Conservation (phyloP, 2,329 filamentous ascomycete genomes). For the Aspergillus pseudoterreus region DNA sequence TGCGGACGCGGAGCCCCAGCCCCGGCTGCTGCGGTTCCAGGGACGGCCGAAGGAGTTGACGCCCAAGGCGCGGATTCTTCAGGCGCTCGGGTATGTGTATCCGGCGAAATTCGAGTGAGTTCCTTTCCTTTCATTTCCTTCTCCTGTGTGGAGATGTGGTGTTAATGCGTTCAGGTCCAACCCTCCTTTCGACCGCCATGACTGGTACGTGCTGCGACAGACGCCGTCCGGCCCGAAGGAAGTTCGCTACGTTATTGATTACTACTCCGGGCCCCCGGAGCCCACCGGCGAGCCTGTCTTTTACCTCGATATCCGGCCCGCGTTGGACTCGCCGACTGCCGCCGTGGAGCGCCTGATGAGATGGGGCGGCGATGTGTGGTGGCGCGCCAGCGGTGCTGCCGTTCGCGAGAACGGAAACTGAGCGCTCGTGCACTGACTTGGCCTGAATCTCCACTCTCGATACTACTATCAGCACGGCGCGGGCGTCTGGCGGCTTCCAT, state of each 20-base stretch:
- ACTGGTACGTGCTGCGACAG: slow-evolving; percentile 86
- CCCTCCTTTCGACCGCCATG: slow-evolving; percentile 92
- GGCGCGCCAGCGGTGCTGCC: slow-evolving; percentile 73
- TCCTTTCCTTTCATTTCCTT: neutral
- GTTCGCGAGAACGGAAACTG: slow-evolving; percentile 33
- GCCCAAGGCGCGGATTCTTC: slow-evolving; percentile 82
- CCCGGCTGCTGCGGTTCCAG: slow-evolving; percentile 80
- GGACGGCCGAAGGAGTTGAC: slow-evolving; percentile 85
- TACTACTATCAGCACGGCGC: slow-evolving; percentile 14
- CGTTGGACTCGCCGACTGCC: slow-evolving; percentile 73
- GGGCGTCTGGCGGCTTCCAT: slow-evolving; percentile 19
- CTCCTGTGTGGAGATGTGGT: neutral
- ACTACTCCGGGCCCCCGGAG: slow-evolving; percentile 81
- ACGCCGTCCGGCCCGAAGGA: slow-evolving; percentile 66
- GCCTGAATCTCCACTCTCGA: slow-evolving; percentile 22
- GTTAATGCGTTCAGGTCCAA: slow-evolving; percentile 54
- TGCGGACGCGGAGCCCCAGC: slow-evolving; percentile 44
- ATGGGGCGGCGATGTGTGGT: slow-evolving; percentile 95
- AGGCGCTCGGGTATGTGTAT: slow-evolving; percentile 73
- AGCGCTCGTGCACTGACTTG: neutral
- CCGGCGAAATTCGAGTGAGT: slow-evolving; percentile 73
- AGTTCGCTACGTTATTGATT: slow-evolving; percentile 94
- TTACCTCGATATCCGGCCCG: slow-evolving; percentile 89
- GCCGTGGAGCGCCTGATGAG: slow-evolving; percentile 78
- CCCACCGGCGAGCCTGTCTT: slow-evolving; percentile 89